A percentile compares a stretch with the other conserved stretches of the same genome.
These are phyloP conservation scores for Biscogniauxia marginata DNA, from an alignment of 2,329 filamentous ascomycete genomes.

Conservation along the genomic window DNA sequence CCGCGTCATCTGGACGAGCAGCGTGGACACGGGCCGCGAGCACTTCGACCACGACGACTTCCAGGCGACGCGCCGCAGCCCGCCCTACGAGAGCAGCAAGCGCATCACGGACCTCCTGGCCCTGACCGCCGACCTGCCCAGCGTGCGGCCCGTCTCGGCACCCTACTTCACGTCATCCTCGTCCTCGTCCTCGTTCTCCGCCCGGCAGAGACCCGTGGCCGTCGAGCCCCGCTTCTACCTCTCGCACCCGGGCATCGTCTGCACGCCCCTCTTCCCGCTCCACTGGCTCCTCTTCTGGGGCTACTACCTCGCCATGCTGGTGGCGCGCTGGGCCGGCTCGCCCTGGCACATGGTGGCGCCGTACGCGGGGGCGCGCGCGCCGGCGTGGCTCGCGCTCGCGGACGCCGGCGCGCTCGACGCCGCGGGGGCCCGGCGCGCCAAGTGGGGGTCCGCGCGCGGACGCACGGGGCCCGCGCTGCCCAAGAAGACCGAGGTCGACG, in stretches of 20 bases:
- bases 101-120: slow-evolving; percentile 80
- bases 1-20: slow-evolving; percentile 84
- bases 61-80: slow-evolving; percentile 62
- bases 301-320: slow-evolving; percentile 66
- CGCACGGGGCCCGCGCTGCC: slow-evolving; percentile 57
- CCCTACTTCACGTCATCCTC: slow-evolving; percentile 50
- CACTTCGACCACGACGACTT: slow-evolving; percentile 68
- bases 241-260: slow-evolving; percentile 83
- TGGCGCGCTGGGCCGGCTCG: slow-evolving; percentile 76
- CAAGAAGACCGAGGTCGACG: slow-evolving; percentile 78
- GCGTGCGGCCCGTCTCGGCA: slow-evolving; percentile 55
- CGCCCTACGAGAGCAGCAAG: slow-evolving; percentile 84
- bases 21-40: slow-evolving; percentile 62
- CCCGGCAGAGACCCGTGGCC: slow-evolving; percentile 16
- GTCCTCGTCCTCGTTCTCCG: slow-evolving; percentile 8
- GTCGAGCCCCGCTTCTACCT: slow-evolving; percentile 68
- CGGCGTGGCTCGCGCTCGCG: slow-evolving; percentile 76
- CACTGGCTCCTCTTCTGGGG: slow-evolving; percentile 65
- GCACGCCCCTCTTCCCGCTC: slow-evolving; percentile 77
- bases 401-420: slow-evolving; percentile 61
- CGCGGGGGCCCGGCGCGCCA: slow-evolving; percentile 54
- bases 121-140: slow-evolving; percentile 69
- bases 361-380: slow-evolving; percentile 73
- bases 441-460: slow-evolving; percentile 81
- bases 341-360: slow-evolving; percentile 82